Evolutionary conservation across 1,284 basidiomycete genomes (phyloP), one percentile per base, ranked within the genome.

Genomic region (Naganishia liquefaciens): DNA sequence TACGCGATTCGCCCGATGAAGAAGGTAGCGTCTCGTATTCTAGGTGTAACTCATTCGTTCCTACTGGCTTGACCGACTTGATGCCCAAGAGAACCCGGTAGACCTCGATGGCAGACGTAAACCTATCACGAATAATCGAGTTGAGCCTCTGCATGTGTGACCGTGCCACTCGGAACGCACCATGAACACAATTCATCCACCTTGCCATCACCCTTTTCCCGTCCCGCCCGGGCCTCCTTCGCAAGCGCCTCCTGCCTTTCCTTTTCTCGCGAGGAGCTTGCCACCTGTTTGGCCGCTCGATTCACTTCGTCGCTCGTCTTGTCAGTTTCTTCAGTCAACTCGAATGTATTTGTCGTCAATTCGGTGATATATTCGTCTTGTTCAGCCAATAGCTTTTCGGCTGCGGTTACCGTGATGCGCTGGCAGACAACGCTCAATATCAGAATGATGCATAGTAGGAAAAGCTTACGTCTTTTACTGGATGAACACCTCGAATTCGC

Each of bases 401-500:
- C 91, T 57, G 86, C 81, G 4, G 84, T 77, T 37, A 88, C 83
- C 0, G 91, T 93, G 55, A 92, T 77, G 6, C 90, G 85, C 62
- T 90, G 47, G n/a, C n/a, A n/a, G 17, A 21, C 6, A 17, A 10
- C 6, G 33, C 33, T 37, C 33, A 37, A 10, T 13, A 37, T 7
- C 13, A 37, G 4, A 37, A 37, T 13, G 33, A 9, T 21, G 46
- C 42, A 49, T 39, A 52, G 49, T 54, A 64, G 49, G 25, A 21
- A 30, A 2, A 3, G 68, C 75, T 69, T 27, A 78, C 78, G 50
- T 77, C 73, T 25, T 85, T 75, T 0, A 76, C 83, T 0, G 90
- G 90, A 70, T 92, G 85, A 1, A 86, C 84, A 65, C 90, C 87
- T 33, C 89, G 86, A 9, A 92, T 84, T 1, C 91, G 85, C 10